Evolutionary conservation across 202 grass and related monocot species (phyloP).

Genomic region (Cymbopogon flexuosus): DNA sequence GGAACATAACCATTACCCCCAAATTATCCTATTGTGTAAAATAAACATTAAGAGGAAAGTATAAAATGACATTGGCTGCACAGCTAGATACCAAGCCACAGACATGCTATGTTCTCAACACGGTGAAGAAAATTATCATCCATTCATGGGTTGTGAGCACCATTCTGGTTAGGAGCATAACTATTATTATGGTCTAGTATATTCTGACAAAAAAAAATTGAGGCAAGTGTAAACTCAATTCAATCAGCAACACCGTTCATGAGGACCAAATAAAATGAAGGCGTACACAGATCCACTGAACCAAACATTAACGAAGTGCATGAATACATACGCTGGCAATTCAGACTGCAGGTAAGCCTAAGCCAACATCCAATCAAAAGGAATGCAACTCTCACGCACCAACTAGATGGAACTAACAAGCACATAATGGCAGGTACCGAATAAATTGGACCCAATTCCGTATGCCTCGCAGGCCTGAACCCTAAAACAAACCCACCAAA

Average conservation of each 20-base stretch:
- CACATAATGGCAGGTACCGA: not conserved
- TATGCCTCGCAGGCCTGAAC: not conserved
- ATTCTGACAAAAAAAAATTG: not conserved
- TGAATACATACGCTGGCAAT: not conserved
- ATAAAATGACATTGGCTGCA: not conserved
- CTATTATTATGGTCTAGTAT: not conserved
- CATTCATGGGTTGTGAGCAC: not conserved
- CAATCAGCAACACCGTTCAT: not conserved
- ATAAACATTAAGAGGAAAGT: not conserved
- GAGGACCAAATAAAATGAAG: slow-evolving; percentile 11
- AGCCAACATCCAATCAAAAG: not conserved
- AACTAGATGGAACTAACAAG: not conserved
- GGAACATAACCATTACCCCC: not conserved
- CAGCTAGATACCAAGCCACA: not conserved
- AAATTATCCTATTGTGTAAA: not conserved
- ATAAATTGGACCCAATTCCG: not conserved
- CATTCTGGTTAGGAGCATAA: slow-evolving; percentile 5
- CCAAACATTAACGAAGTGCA: not conserved
- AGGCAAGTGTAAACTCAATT: not conserved
- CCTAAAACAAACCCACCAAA: slow-evolving; percentile 15
- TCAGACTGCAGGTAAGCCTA: not conserved
- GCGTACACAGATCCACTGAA: not conserved
- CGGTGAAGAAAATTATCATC: not conserved
- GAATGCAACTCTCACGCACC: not conserved
- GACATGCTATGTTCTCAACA: not conserved